These are phyloP conservation scores for Xylaria multiplex DNA, from an alignment of 2,329 filamentous ascomycete genomes.

Conservation along the genomic window DNA sequence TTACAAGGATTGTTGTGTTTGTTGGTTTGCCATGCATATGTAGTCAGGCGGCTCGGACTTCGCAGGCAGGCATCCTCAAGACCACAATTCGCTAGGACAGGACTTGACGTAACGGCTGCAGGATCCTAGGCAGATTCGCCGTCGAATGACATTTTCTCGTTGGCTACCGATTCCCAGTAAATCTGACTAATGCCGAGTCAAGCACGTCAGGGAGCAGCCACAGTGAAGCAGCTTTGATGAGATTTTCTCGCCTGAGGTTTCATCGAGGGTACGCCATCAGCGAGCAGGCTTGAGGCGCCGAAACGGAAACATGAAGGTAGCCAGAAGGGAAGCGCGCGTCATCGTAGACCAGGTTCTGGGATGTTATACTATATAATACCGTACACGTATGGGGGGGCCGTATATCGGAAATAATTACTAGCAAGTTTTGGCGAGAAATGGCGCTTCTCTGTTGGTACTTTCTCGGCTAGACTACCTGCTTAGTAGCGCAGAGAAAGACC, in stretches of 20 bases:
- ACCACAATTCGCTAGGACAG: constrained; percentile 6
- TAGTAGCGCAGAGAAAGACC: background rate
- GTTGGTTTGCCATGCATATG: constrained; percentile 25
- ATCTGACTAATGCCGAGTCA: constrained; percentile 15
- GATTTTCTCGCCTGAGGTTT: constrained; percentile 5
- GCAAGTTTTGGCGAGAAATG: constrained; percentile 19
- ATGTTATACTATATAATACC: constrained; percentile 8
- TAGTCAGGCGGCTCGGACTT: constrained; percentile 25
- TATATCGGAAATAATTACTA: constrained; percentile 7
- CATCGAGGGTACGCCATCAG: constrained; percentile 7
- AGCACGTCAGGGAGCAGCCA: constrained; percentile 5
- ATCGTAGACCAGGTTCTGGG: constrained; percentile 16
- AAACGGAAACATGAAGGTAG: constrained; percentile 4
- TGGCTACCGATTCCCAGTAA: constrained; percentile 7
- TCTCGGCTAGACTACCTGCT: background rate
- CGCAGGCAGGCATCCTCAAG: constrained; percentile 3
- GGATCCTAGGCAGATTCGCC: background rate
- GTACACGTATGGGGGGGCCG: constrained; percentile 1
- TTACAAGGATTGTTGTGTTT: constrained; percentile 6
- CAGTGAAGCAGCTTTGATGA: background rate
- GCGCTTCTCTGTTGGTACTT: constrained; percentile 2
- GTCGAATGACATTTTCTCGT: background rate
- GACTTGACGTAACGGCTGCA: constrained; percentile 16
- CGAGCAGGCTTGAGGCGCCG: constrained; percentile 10
- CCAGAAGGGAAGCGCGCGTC: constrained; percentile 12